phyloP scores from a whole-genome alignment of 495 filamentous ascomycete species.

The Aspergillus funiculosus region DNA sequence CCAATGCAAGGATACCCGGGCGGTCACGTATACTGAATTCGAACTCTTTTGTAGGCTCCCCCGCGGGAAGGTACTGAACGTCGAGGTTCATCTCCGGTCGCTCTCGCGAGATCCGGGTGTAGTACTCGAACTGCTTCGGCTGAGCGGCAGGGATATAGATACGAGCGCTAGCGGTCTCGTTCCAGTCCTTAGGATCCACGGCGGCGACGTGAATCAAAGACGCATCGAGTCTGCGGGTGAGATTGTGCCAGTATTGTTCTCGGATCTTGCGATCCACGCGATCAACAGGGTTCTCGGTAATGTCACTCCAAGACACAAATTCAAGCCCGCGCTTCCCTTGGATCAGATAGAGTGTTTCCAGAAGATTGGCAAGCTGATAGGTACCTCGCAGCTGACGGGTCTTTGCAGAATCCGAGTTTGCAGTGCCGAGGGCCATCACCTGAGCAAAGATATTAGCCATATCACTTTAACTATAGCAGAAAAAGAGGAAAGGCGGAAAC shows the following conservation, averaged over 20 bases:
- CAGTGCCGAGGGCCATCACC: background rate
- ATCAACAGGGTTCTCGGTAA: background rate
- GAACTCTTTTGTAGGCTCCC: background rate
- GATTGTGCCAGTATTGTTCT: conserved; percentile 1
- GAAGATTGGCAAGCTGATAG: conserved; percentile 1
- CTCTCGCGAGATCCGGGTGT: background rate
- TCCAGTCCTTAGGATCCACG: conserved; percentile 2
- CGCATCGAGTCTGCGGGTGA: background rate
- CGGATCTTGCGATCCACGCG: conserved; percentile 1
- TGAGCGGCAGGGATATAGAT: background rate
- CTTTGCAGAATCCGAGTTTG: background rate
- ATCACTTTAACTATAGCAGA: background rate
- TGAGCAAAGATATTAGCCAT: too few species aligned
- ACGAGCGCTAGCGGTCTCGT: background rate
- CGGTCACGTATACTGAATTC: background rate
- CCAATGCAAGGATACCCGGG: background rate
- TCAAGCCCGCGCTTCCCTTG: background rate
- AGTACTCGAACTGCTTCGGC: conserved; percentile 1
- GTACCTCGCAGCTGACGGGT: background rate
- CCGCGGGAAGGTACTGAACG: background rate
- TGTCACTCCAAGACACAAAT: conserved; percentile 1
- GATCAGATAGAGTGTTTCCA: conserved; percentile 1
- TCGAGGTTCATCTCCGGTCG: background rate
- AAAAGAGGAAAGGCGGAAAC: background rate
- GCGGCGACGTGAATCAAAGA: background rate